Evolutionary conservation across 1,139 yeast species (phyloP).

Genomic region (Pichia cactophila): DNA sequence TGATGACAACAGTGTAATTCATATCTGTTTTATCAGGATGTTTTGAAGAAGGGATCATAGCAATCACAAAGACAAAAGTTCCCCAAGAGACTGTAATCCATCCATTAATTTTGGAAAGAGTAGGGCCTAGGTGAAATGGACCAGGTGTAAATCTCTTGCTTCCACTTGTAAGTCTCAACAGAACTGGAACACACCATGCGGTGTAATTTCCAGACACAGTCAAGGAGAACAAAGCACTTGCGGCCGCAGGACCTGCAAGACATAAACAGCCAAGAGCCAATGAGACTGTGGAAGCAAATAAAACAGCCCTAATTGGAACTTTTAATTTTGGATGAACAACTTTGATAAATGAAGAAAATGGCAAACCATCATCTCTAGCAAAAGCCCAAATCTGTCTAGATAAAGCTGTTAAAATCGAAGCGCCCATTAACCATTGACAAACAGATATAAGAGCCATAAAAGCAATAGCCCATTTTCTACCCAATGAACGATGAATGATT

Average conservation of each 20-base stretch:
- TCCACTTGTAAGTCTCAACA: conserved; percentile 38
- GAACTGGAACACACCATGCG: conserved; percentile 40
- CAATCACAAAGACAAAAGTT: conserved; percentile 30
- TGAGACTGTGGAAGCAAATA: conserved; percentile 44
- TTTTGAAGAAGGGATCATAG: conserved; percentile 34
- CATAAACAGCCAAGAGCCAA: conserved; percentile 34
- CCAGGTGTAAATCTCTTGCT: conserved; percentile 31
- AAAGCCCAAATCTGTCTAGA: conserved; percentile 49
- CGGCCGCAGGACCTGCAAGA: conserved; percentile 32
- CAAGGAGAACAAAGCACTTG: conserved; percentile 40
- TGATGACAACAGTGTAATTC: conserved; percentile 57
- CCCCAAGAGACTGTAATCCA: conserved; percentile 37
- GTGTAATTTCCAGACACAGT: conserved; percentile 39
- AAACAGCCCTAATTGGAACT: conserved; percentile 58
- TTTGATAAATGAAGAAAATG: conserved; percentile 41
- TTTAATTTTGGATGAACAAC: conserved; percentile 46
- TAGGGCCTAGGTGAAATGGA: conserved; percentile 28
- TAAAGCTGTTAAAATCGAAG: conserved; percentile 45
- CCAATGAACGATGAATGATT: conserved; percentile 55
- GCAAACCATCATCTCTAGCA: conserved; percentile 45
- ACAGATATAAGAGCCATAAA: conserved; percentile 53
- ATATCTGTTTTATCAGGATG: conserved; percentile 36
- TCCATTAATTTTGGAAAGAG: conserved; percentile 26
- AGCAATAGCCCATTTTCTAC: conserved; percentile 63
- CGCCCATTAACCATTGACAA: conserved; percentile 65